Percentiles rank a stretch among this genome's conserved stretches.
Evolutionary conservation across 129 eudicot genomes (phyloP).

Genomic region (Flaveria ramosissima): DNA sequence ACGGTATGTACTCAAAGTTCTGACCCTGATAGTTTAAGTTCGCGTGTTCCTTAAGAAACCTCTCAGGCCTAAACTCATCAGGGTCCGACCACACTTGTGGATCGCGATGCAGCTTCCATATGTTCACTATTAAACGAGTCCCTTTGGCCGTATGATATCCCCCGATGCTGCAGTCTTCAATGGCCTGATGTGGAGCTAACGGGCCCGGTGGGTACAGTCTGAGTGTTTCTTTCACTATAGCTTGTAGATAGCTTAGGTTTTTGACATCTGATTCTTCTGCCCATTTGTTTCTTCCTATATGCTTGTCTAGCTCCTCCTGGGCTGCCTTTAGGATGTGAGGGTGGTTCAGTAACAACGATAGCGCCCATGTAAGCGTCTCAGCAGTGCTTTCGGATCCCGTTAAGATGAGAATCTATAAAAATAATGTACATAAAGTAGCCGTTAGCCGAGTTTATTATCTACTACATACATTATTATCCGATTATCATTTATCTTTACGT

Average conservation of each 20-base stretch:
- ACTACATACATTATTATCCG: too few relatives aligned
- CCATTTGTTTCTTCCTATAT: slow-evolving; percentile 40
- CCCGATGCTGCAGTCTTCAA: slow-evolving; percentile 25
- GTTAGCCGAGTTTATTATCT: too few relatives aligned
- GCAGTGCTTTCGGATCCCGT: slow-evolving; percentile 59
- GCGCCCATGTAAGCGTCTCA: slow-evolving; percentile 49
- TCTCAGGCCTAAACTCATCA: slow-evolving; percentile 41
- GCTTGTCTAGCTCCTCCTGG: slow-evolving; percentile 40
- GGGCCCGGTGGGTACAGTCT: slow-evolving; percentile 73
- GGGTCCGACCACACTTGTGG: slow-evolving; percentile 46
- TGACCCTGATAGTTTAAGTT: slow-evolving; percentile 24
- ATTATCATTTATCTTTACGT: too few relatives aligned
- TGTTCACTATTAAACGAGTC: slow-evolving; percentile 22
- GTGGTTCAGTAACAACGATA: slow-evolving; percentile 51
- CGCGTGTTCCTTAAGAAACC: slow-evolving; percentile 36
- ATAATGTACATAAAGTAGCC: not conserved
- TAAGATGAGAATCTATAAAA: slow-evolving; percentile 45
- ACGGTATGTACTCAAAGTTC: slow-evolving; percentile 47
- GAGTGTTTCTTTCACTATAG: slow-evolving; percentile 54
- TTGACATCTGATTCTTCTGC: slow-evolving; percentile 48
- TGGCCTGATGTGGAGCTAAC: slow-evolving; percentile 50
- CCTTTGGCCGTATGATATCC: slow-evolving; percentile 17
- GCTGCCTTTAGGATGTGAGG: slow-evolving; percentile 31
- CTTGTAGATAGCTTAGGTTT: slow-evolving; percentile 38
- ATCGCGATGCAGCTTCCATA: slow-evolving; percentile 66